Conservation (phyloP, 768 basidiomycete species). For the Pleurotus giganteus region DNA sequence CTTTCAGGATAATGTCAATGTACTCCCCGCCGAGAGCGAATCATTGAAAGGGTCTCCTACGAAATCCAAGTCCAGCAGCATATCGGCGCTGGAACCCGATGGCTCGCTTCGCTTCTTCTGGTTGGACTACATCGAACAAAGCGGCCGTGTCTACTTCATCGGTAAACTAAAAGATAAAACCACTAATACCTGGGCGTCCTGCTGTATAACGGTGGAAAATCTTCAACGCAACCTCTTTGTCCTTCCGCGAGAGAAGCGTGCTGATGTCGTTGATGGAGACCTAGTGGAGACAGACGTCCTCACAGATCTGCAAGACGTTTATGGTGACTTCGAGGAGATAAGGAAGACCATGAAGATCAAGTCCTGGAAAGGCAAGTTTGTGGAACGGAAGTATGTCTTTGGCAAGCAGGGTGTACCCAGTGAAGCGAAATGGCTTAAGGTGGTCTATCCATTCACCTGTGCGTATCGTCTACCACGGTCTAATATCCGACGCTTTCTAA, state of each 20-base stretch:
- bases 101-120: slow-evolving; percentile 91
- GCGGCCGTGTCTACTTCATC: slow-evolving; percentile 83
- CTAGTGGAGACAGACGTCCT: slow-evolving; percentile 73
- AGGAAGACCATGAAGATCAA: slow-evolving; percentile 71
- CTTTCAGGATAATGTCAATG: slow-evolving; percentile 68
- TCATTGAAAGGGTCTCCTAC: slow-evolving; percentile 42
- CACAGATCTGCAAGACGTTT: slow-evolving; percentile 70
- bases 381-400: slow-evolving; percentile 90
- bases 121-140: slow-evolving; percentile 90
- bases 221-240: slow-evolving; percentile 91
- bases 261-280: slow-evolving; percentile 58
- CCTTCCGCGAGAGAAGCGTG: slow-evolving; percentile 68
- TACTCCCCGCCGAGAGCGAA: slow-evolving; percentile 58
- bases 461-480: slow-evolving; percentile 19
- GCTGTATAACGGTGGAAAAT: slow-evolving; percentile 81
- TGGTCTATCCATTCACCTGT: slow-evolving; percentile 89
- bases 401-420: slow-evolving; percentile 80
- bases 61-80: slow-evolving; percentile 33
- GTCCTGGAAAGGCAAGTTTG: slow-evolving; percentile 78
- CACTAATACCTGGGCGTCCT: slow-evolving; percentile 71
- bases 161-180: slow-evolving; percentile 88
- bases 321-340: slow-evolving; percentile 79
- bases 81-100: slow-evolving; percentile 75
- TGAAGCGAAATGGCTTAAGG: slow-evolving; percentile 86
- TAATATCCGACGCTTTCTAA: slow-evolving; percentile 7